These are phyloP conservation scores for Cercospora nicotianae DNA, from an alignment of 2,329 filamentous ascomycete species.

Conservation along the genomic window DNA sequence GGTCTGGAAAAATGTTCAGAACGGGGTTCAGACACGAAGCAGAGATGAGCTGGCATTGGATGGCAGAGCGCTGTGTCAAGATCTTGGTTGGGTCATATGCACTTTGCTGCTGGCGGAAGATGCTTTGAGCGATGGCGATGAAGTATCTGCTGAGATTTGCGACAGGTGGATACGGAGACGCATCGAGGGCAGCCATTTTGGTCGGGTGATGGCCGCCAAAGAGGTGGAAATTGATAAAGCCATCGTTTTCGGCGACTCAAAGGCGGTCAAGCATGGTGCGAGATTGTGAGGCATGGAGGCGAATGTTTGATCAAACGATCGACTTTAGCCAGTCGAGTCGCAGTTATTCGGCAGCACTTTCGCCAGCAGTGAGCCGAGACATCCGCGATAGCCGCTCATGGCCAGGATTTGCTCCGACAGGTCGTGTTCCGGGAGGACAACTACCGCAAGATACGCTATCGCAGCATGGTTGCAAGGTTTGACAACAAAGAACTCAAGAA, in stretches of 20 bases:
- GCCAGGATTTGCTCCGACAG: neutral
- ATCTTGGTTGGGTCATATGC: conserved; percentile 19
- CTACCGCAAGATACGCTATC: too few relatives aligned
- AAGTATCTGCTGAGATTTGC: neutral
- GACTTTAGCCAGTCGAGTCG: neutral
- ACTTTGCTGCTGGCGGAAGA: conserved; percentile 17
- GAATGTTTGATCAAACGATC: neutral
- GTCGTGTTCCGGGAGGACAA: neutral
- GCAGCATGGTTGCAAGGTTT: neutral
- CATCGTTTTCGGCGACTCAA: neutral
- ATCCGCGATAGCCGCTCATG: neutral
- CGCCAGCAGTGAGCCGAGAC: neutral
- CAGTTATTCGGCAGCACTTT: neutral
- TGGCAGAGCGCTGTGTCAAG: conserved; percentile 10
- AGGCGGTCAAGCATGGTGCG: neutral
- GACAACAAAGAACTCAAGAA: neutral
- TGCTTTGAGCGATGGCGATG: conserved; percentile 11
- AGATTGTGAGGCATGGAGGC: conserved; percentile 1
- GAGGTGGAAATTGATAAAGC: neutral
- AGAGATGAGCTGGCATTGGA: conserved; percentile 7
- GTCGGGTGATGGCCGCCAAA: neutral
- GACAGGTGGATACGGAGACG: conserved; percentile 2
- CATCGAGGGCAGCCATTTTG: neutral
- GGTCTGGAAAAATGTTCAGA: neutral
- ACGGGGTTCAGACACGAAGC: neutral